phyloP scores from a whole-genome alignment of 371 early-diverging fungal species.

The Mucor circinelloides region DNA sequence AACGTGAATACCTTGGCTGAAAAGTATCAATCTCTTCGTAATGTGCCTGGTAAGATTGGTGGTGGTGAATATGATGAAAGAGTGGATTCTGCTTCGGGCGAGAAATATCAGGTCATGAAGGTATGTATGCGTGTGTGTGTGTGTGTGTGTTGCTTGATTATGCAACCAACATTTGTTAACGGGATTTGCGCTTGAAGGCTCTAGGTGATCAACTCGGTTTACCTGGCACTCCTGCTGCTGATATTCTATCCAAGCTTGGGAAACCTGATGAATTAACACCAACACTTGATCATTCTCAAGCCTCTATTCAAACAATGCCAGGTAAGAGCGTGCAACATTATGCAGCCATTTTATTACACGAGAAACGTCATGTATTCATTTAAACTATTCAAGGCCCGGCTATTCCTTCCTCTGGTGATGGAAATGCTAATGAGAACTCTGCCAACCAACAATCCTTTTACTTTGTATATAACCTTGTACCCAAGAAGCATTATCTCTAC shows the following conservation, averaged over 20 bases:
- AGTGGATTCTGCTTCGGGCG: slow-evolving; percentile 36
- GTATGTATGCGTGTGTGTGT: no score
- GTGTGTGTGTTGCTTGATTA: not conserved
- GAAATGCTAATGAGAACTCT: slow-evolving; percentile 1
- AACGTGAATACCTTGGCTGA: slow-evolving; percentile 37
- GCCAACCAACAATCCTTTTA: slow-evolving; percentile 27
- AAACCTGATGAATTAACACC: slow-evolving; percentile 56
- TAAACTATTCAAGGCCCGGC: slow-evolving; percentile 21
- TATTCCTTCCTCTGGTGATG: slow-evolving; percentile 10
- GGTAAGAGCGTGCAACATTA: slow-evolving; percentile 31
- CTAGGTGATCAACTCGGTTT: slow-evolving; percentile 50
- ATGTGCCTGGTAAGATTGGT: slow-evolving; percentile 49
- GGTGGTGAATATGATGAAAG: slow-evolving; percentile 49
- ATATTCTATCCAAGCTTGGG: slow-evolving; percentile 49
- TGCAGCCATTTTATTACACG: not conserved
- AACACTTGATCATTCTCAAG: slow-evolving; percentile 23
- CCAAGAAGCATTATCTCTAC: slow-evolving; percentile 61
- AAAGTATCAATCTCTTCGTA: slow-evolving; percentile 46
- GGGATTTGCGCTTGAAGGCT: slow-evolving; percentile 27
- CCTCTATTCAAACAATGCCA: slow-evolving; percentile 42
- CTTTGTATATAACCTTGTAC: slow-evolving; percentile 62
- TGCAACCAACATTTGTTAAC: not conserved
- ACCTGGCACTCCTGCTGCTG: slow-evolving; percentile 46
- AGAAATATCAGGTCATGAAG: slow-evolving; percentile 54
- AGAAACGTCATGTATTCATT: not conserved